Conservation (phyloP, 139 green algal species). For the Picochlorum sp. region DNA sequence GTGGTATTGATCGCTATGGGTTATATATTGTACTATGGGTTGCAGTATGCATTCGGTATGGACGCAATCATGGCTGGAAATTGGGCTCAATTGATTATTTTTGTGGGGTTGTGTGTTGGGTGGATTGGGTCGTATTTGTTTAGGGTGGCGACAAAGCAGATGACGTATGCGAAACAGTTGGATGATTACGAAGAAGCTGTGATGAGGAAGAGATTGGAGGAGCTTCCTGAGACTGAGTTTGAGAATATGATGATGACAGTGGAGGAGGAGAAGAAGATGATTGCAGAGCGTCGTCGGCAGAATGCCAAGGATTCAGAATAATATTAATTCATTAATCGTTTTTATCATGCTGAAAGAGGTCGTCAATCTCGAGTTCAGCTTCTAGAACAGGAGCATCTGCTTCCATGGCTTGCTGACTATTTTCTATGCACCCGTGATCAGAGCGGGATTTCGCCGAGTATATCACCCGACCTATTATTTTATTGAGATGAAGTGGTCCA, state of each 20-base stretch:
- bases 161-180: conserved; percentile 98
- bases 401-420: conserved; percentile 28
- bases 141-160: conserved; percentile 97
- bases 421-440: conserved; percentile 36
- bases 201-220: conserved; percentile 92
- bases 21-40: conserved; percentile 78
- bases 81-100: conserved; percentile 77
- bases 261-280: conserved; percentile 19
- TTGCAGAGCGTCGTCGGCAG: background rate
- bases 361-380: conserved; percentile 40
- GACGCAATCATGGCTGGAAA: conserved; percentile 69
- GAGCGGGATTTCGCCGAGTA: conserved; percentile 19
- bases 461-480: conserved; percentile 38
- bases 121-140: conserved; percentile 88
- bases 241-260: conserved; percentile 34
- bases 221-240: conserved; percentile 73
- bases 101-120: conserved; percentile 73
- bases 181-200: conserved; percentile 96
- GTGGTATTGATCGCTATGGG: conserved; percentile 62
- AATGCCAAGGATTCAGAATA: conserved; percentile 4
- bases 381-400: conserved; percentile 39
- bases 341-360: conserved; percentile 4
- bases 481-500: conserved; percentile 39
- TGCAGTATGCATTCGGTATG: conserved; percentile 65
- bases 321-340: background rate